Evolutionary conservation across 2,329 filamentous ascomycete species (phyloP), one percentile per base, ranked within the genome.

Genomic region (Purpureocillium lavendulum): DNA sequence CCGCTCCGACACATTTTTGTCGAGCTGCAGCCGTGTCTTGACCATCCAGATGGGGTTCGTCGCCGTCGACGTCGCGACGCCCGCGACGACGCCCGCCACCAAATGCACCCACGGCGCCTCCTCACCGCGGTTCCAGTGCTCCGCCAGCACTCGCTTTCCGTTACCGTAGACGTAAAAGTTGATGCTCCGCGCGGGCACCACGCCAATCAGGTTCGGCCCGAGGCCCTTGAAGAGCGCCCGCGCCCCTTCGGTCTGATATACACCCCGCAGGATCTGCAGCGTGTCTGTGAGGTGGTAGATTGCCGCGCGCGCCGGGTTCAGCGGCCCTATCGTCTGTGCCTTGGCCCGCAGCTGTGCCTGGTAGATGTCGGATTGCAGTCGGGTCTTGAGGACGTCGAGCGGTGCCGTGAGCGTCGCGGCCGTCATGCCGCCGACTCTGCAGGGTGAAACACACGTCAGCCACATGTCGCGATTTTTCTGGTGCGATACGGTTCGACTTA

Each of bases 1-100:
- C 46, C 74, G 67, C 50, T 77, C 75, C 13, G 82, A 83, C 38
- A 80, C 76, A 56, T 85, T 86, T 67, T 89, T 94, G 67, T 97
- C 89, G 28, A 97, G 75, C 64, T 97, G 89, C 51, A 97, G 60
- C 26, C 89, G 73, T 31, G 89, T 97, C 72, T 97, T 97, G 56
- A 97, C 80, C 46, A 97, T 75, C 89, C 89, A 97, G 55, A 97
- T 95, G 2, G 89, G 89, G 61, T 96, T 96, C 30, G 89, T 97
- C 16, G 84, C 86, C 1, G 90, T 96, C 35, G 86, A 86, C 0
- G 90, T 96, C 7, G 82, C 81, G 33, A 96, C 76, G 2, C 89
- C 89, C 1, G 89, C 88, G 13, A 75, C 71, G 2, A 84, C 78
- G 5, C 85, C 89, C 1, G 87, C 82, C 35, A 76, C 67, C 8